Conservation (phyloP, 164 flowering plant genomes). For the Liriodendron chinense region DNA sequence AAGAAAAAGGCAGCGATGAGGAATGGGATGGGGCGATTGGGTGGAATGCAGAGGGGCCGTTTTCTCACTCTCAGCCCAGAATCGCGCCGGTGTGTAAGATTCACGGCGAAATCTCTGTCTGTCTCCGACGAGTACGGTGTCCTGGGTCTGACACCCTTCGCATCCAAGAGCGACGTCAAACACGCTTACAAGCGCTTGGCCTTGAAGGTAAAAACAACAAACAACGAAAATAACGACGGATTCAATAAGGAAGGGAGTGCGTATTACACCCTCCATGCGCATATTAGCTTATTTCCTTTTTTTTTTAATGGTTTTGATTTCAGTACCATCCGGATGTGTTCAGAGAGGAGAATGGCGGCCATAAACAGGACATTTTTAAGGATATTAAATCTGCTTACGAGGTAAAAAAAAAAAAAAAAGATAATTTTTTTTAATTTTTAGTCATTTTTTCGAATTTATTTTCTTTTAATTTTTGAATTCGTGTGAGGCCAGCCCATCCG, state of each 20-base stretch:
- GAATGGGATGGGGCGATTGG: constrained; percentile 13
- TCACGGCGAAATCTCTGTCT: constrained; percentile 21
- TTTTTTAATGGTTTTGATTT: neutral
- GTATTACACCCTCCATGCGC: neutral
- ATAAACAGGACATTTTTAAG: constrained; percentile 20
- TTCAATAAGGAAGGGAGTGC: neutral
- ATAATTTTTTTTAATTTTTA: too few species aligned
- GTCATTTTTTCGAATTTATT: neutral
- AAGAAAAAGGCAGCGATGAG: constrained; percentile 12
- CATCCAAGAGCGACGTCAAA: constrained; percentile 35
- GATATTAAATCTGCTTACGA: constrained; percentile 32
- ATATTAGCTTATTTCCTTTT: neutral
- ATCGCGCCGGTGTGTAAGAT: constrained; percentile 15
- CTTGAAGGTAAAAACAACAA: constrained; percentile 17
- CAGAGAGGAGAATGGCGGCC: constrained; percentile 16
- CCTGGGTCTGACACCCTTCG: constrained; percentile 26
- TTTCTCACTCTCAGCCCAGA: constrained; percentile 4
- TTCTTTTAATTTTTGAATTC: neutral
- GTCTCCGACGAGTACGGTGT: constrained; percentile 21
- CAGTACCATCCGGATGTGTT: constrained; percentile 37
- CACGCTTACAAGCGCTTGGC: constrained; percentile 36
- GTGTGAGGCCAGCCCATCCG: too few species aligned
- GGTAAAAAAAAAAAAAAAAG: constrained; percentile 16
- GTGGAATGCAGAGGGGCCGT: constrained; percentile 12
- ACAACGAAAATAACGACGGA: neutral